Evolutionary conservation across 306 rosid genomes (phyloP).

Genomic region (Cucurbita maxima): DNA sequence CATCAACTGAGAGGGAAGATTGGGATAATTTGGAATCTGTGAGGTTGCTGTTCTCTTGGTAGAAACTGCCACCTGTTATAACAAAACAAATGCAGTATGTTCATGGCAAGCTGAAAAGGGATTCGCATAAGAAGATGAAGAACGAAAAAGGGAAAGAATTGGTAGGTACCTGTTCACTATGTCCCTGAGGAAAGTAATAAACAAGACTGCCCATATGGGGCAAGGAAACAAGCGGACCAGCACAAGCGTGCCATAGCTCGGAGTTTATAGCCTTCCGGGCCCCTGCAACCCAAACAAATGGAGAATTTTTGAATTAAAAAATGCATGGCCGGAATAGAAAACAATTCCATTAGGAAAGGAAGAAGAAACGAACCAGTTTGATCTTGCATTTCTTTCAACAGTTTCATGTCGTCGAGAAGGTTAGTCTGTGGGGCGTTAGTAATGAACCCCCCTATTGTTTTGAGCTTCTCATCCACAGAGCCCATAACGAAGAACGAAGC

Average conservation of each 20-base stretch:
- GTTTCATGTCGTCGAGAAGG: constrained; percentile 69
- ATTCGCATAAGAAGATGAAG: too few relatives aligned
- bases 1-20: constrained; percentile 73
- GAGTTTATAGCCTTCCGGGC: constrained; percentile 58
- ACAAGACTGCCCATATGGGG: constrained; percentile 84
- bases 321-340: neutral
- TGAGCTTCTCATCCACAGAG: constrained; percentile 55
- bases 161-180: constrained; percentile 82
- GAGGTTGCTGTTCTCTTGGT: constrained; percentile 83
- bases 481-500: constrained; percentile 32
- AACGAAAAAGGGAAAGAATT: neutral
- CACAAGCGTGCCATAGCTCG: constrained; percentile 98
- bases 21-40: constrained; percentile 89
- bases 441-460: constrained; percentile 24
- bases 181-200: constrained; percentile 95
- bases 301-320: neutral
- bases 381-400: constrained; percentile 82
- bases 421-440: constrained; percentile 25
- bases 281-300: constrained; percentile 31
- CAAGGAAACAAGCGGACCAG: constrained; percentile 83
- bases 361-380: constrained; percentile 43
- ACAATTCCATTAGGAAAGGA: neutral
- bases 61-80: constrained; percentile 73
- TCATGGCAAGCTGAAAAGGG: too few relatives aligned
- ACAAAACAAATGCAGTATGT: neutral